A percentile compares a stretch with the other conserved stretches of the same genome.
Conservation (phyloP, 2,329 filamentous ascomycete genomes). For the Neofusicoccum laricinum region DNA sequence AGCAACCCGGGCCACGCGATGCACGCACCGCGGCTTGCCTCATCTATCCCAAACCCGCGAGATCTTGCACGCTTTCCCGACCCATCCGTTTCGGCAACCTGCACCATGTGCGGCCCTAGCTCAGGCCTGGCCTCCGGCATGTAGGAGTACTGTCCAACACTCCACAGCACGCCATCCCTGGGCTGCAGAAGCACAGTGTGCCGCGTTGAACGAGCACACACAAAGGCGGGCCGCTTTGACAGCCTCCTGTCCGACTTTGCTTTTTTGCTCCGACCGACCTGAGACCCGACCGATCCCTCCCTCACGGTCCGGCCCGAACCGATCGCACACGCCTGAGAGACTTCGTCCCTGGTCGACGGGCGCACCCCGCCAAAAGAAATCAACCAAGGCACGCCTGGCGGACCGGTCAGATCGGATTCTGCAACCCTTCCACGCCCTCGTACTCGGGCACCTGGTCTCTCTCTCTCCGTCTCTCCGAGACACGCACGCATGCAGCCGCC, state of each 20-base stretch:
- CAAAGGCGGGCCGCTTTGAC: neutral
- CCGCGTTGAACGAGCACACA: neutral
- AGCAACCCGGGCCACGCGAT: neutral
- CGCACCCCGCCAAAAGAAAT: no score
- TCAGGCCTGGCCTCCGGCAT: no score
- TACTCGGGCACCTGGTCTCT: no score
- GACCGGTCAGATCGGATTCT: no score
- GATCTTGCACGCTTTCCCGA: neutral
- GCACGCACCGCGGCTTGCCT: neutral
- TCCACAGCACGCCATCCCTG: neutral
- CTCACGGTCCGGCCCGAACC: constrained; percentile 1
- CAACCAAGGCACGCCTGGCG: no score
- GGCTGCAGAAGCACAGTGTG: neutral
- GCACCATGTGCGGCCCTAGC: neutral
- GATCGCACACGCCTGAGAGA: neutral
- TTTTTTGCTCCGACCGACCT: neutral
- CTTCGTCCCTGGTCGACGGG: neutral
- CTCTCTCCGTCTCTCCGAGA: no score
- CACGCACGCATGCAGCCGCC: neutral
- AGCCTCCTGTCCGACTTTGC: neutral
- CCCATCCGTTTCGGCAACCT: neutral
- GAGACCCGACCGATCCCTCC: neutral
- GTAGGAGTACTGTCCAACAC: neutral
- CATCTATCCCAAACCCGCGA: neutral
- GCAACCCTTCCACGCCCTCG: no score